A percentile compares a stretch with the other conserved stretches of the same genome.
Conservation (phyloP, 495 filamentous ascomycete genomes). For the Hypoxylon rickii region DNA sequence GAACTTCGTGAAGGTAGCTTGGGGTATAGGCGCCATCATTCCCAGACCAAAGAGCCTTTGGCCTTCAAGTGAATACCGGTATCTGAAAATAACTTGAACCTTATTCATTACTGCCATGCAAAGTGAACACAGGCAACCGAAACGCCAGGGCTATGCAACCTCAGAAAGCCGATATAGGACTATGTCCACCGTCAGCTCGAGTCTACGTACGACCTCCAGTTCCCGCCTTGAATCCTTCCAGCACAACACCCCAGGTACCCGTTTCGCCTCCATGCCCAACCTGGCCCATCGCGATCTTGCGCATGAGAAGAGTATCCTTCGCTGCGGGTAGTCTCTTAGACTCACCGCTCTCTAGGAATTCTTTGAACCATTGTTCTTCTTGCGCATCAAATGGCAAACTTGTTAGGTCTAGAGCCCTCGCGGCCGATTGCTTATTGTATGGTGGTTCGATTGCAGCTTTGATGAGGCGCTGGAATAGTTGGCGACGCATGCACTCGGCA, state of each 20-base stretch:
- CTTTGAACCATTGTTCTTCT: slow-evolving; percentile 76
- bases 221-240: slow-evolving; percentile 41
- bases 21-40: no score
- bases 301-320: slow-evolving; percentile 71
- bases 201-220: slow-evolving; percentile 36
- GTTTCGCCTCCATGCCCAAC: slow-evolving; percentile 23
- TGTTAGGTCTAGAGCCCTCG: slow-evolving; percentile 68
- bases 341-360: slow-evolving; percentile 63
- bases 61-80: no score
- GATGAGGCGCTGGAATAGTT: slow-evolving; percentile 71
- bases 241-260: slow-evolving; percentile 37
- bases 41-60: no score
- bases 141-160: slow-evolving; percentile 42
- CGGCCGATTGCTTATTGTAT: slow-evolving; percentile 51
- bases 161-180: slow-evolving; percentile 1
- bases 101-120: no score
- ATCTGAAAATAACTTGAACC: no score
- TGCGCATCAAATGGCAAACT: slow-evolving; percentile 67
- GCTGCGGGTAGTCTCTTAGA: slow-evolving; percentile 64
- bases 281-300: slow-evolving; percentile 41
- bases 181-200: slow-evolving; percentile 13
- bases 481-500: slow-evolving; percentile 60
- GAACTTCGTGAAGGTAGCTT: no score
- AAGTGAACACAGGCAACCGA: no score
- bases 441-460: slow-evolving; percentile 58